Evolutionary conservation across 768 basidiomycete genomes (phyloP).

Genomic region (Lentinula sp.): DNA sequence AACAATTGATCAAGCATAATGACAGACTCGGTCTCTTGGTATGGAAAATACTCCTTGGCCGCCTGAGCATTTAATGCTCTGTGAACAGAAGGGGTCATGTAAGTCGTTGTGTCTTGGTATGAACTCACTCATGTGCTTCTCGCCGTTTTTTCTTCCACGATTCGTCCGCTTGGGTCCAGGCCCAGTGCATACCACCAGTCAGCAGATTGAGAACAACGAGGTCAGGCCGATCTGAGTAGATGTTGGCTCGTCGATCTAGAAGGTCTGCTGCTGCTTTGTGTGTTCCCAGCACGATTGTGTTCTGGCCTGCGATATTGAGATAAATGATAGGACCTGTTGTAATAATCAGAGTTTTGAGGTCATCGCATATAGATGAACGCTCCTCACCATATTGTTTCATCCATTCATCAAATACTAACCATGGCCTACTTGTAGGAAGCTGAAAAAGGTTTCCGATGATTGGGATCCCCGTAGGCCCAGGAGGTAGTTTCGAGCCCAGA

Average conservation of each 20-base stretch:
- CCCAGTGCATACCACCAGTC: not conserved
- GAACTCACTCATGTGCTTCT: constrained; percentile 16
- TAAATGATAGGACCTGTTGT: constrained; percentile 4
- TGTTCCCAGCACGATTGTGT: not conserved
- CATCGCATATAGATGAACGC: too few species aligned
- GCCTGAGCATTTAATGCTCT: not conserved
- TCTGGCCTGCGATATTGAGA: not conserved
- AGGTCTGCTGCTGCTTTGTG: constrained; percentile 4
- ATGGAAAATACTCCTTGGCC: not conserved
- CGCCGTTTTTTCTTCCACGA: constrained; percentile 5
- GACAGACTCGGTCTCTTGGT: not conserved
- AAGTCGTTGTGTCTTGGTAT: not conserved
- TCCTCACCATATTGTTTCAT: constrained; percentile 25
- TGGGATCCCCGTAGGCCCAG: constrained; percentile 33
- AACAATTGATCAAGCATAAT: not conserved
- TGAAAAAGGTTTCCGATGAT: constrained; percentile 29
- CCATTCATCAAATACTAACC: constrained; percentile 24
- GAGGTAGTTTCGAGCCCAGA: constrained; percentile 17
- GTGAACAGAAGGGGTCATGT: not conserved
- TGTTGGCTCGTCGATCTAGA: not conserved
- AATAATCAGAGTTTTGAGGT: too few species aligned
- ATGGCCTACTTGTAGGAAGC: constrained; percentile 18
- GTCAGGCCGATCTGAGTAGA: not conserved
- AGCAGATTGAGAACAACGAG: not conserved
- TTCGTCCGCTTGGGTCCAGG: not conserved